Percentiles rank a stretch among this genome's conserved stretches.
Evolutionary conservation across 2,329 filamentous ascomycete species (phyloP).

Genomic region (Alternaria sp.): DNA sequence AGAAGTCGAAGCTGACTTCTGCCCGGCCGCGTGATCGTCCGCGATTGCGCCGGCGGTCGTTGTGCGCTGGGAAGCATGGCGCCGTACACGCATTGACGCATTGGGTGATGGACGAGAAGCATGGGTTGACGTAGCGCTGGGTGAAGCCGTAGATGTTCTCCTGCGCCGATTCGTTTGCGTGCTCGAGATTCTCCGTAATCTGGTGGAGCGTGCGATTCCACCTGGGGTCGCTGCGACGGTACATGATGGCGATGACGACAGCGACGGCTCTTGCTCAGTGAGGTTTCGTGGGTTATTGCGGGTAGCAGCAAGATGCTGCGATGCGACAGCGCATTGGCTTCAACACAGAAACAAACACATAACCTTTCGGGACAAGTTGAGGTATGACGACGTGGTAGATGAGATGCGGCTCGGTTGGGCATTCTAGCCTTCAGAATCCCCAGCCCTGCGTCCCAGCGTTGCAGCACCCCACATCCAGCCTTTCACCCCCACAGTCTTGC

Average conservation of each 20-base stretch:
- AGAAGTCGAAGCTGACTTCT: slow-evolving; percentile 94
- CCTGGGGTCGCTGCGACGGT: slow-evolving; percentile 77
- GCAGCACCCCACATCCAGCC: slow-evolving; percentile 25
- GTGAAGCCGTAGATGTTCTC: slow-evolving; percentile 89
- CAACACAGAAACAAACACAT: slow-evolving; percentile 10
- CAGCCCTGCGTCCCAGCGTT: slow-evolving; percentile 11
- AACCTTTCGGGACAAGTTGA: slow-evolving; percentile 1
- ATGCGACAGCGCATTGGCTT: slow-evolving; percentile 39
- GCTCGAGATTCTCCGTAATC: slow-evolving; percentile 88
- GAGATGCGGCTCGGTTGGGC: slow-evolving; percentile 18
- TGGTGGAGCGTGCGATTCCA: slow-evolving; percentile 94
- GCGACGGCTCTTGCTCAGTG: slow-evolving; percentile 1
- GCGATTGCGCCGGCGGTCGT: slow-evolving; percentile 79
- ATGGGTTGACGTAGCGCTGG: slow-evolving; percentile 84
- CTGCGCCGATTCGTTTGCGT: slow-evolving; percentile 90
- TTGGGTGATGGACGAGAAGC: slow-evolving; percentile 71
- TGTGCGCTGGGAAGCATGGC: slow-evolving; percentile 74
- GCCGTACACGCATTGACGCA: slow-evolving; percentile 76
- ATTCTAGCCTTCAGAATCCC: slow-evolving; percentile 3
- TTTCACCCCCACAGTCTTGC: slow-evolving; percentile 14
- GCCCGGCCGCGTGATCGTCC: slow-evolving; percentile 66
- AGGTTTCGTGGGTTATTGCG: slow-evolving; percentile 19
- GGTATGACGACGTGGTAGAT: slow-evolving; percentile 17
- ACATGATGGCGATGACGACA: slow-evolving; percentile 60
- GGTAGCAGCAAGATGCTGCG: slow-evolving; percentile 31